These are phyloP conservation scores for Lathyrus oleraceus DNA, from an alignment of 306 rosid species.

Conservation along the genomic window DNA sequence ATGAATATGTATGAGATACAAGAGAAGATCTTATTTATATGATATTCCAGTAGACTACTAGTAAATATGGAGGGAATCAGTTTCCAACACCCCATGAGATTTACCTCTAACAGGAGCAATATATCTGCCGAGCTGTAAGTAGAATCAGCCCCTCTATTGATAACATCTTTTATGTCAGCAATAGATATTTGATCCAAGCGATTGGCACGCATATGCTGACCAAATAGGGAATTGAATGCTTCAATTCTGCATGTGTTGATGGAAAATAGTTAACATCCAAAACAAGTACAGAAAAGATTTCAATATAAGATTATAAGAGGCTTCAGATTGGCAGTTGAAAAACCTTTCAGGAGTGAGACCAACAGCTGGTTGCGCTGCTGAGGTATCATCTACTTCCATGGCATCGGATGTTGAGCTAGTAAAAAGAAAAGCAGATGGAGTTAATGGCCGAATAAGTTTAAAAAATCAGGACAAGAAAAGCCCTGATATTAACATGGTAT, in stretches of 20 bases:
- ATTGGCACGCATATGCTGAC: conserved; percentile 79
- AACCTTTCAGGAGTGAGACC: conserved; percentile 73
- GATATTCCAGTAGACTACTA: neutral
- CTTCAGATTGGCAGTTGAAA: conserved; percentile 7
- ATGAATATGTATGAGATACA: neutral
- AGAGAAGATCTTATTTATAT: neutral
- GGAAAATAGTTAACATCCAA: conserved; percentile 17
- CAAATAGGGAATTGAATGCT: conserved; percentile 74
- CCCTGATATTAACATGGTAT: conserved; percentile 17
- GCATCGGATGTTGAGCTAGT: conserved; percentile 58
- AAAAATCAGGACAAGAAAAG: conserved; percentile 2
- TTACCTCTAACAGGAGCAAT: conserved; percentile 69
- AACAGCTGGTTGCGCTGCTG: conserved; percentile 52
- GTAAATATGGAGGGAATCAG: neutral
- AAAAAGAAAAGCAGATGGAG: neutral
- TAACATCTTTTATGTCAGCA: conserved; percentile 59
- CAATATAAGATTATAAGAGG: conserved; percentile 10
- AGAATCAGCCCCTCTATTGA: conserved; percentile 56
- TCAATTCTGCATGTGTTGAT: conserved; percentile 55
- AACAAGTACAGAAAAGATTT: neutral
- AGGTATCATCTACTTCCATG: conserved; percentile 72
- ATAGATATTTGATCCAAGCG: conserved; percentile 69
- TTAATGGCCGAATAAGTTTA: conserved; percentile 22
- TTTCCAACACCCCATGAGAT: neutral
- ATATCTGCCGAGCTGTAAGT: conserved; percentile 62